Conservation (phyloP, 345 rosid genomes). For the Orychophragmus violaceus region DNA sequence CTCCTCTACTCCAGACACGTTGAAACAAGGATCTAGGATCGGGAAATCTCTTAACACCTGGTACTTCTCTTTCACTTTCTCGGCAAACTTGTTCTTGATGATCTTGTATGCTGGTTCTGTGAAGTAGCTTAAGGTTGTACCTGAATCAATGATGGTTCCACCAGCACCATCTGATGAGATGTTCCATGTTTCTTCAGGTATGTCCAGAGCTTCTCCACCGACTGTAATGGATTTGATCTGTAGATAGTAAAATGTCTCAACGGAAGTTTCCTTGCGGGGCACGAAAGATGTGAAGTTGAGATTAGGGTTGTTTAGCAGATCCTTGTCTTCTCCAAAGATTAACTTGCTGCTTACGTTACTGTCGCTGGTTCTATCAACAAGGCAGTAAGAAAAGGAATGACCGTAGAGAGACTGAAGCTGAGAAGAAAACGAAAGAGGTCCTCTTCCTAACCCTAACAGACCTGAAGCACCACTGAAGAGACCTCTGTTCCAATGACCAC, state of each 20-base stretch:
- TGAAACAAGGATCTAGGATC: conserved; percentile 73
- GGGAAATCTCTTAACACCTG: conserved; percentile 46
- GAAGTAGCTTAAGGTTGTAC: conserved; percentile 62
- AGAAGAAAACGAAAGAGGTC: conserved; percentile 73
- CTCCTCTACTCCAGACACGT: conserved; percentile 54
- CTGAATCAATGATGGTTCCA: conserved; percentile 86
- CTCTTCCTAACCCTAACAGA: conserved; percentile 79
- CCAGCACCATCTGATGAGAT: conserved; percentile 57
- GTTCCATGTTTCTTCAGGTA: conserved; percentile 69
- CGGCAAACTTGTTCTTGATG: conserved; percentile 52
- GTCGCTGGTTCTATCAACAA: conserved; percentile 58
- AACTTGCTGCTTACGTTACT: conserved; percentile 62
- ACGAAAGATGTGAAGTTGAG: conserved; percentile 71
- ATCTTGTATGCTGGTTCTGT: conserved; percentile 56
- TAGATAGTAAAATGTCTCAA: conserved; percentile 61
- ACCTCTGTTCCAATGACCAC: conserved; percentile 89
- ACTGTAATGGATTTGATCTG: conserved; percentile 62
- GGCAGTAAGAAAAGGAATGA: conserved; percentile 80
- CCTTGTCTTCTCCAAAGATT: conserved; percentile 64
- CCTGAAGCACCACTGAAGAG: conserved; percentile 74
- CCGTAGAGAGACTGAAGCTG: conserved; percentile 76
- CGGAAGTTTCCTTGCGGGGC: conserved; percentile 26
- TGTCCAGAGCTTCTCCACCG: conserved; percentile 48
- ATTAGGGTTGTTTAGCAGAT: conserved; percentile 44
- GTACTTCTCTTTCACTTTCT: conserved; percentile 48